Conservation (phyloP, 768 basidiomycete species). For the Termitomyces sp. region DNA sequence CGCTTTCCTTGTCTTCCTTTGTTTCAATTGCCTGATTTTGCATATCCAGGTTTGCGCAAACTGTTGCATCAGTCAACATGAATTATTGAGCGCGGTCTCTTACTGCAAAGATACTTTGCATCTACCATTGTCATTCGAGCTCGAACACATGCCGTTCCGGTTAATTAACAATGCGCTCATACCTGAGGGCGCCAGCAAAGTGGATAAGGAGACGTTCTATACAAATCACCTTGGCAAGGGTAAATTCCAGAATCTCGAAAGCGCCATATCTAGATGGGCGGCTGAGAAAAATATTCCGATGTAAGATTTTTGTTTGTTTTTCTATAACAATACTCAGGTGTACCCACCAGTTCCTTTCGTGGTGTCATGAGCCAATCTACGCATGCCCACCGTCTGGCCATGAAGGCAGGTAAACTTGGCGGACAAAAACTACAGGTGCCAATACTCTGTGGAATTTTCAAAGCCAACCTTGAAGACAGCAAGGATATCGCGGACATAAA, state of each 20-base stretch:
- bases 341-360: constrained; percentile 43
- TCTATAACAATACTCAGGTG: constrained; percentile 2
- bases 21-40: constrained; percentile 3
- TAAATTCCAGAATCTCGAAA: constrained; percentile 36
- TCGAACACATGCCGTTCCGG: constrained; percentile 52
- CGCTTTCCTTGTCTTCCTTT: constrained; percentile 7
- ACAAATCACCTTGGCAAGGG: constrained; percentile 51
- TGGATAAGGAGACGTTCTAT: constrained; percentile 41
- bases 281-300: constrained; percentile 55
- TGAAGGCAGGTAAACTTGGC: constrained; percentile 62
- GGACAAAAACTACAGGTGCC: constrained; percentile 59
- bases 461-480: constrained; percentile 61
- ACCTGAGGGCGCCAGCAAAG: constrained; percentile 32
- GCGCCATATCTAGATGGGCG: constrained; percentile 47
- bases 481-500: constrained; percentile 60
- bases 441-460: constrained; percentile 56
- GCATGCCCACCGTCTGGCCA: constrained; percentile 66
- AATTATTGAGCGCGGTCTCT: constrained; percentile 46
- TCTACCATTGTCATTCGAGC: constrained; percentile 46
- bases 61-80: constrained; percentile 52
- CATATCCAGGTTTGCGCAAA: constrained; percentile 42
- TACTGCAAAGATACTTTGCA: constrained; percentile 45
- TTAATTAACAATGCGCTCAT: constrained; percentile 39
- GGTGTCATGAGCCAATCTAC: constrained; percentile 67
- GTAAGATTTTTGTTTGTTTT: constrained; percentile 33